phyloP scores from a whole-genome alignment of 345 rosid genomes.

The Heritiera fomes region DNA sequence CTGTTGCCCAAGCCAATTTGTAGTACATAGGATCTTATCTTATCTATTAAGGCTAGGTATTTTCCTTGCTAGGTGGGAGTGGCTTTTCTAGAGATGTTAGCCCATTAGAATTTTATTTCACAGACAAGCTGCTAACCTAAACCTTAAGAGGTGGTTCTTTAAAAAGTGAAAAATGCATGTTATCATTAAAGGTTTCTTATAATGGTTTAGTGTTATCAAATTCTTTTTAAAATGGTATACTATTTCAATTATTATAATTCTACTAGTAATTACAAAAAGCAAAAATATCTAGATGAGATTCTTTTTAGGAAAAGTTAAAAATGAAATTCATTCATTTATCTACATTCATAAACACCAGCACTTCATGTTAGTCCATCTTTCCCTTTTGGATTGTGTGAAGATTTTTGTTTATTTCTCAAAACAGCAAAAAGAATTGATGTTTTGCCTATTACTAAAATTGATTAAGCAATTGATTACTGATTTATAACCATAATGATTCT shows the following conservation, averaged over 20 bases:
- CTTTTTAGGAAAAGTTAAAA: neutral
- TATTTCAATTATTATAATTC: neutral
- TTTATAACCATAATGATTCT: neutral
- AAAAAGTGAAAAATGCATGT: neutral
- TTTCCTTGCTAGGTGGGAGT: slow-evolving; percentile 1
- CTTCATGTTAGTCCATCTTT: neutral
- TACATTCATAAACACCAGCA: neutral
- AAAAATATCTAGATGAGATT: neutral
- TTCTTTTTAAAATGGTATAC: neutral
- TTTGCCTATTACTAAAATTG: neutral
- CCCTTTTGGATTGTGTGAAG: neutral
- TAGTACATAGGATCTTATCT: slow-evolving; percentile 16
- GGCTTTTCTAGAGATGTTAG: slow-evolving; percentile 13
- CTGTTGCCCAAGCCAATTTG: slow-evolving; percentile 14
- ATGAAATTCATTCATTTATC: neutral
- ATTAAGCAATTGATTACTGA: neutral
- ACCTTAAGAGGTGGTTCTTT: neutral
- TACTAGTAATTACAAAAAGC: neutral
- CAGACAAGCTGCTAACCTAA: neutral
- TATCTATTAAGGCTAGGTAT: slow-evolving; percentile 12
- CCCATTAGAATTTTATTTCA: slow-evolving; percentile 5
- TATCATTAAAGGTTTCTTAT: neutral
- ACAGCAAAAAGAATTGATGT: neutral
- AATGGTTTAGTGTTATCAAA: neutral
- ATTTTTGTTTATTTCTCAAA: neutral